A percentile compares a stretch with the other conserved stretches of the same genome.
These are phyloP conservation scores for Claviceps sp. DNA, from an alignment of 2,329 filamentous ascomycete species.

Conservation along the genomic window DNA sequence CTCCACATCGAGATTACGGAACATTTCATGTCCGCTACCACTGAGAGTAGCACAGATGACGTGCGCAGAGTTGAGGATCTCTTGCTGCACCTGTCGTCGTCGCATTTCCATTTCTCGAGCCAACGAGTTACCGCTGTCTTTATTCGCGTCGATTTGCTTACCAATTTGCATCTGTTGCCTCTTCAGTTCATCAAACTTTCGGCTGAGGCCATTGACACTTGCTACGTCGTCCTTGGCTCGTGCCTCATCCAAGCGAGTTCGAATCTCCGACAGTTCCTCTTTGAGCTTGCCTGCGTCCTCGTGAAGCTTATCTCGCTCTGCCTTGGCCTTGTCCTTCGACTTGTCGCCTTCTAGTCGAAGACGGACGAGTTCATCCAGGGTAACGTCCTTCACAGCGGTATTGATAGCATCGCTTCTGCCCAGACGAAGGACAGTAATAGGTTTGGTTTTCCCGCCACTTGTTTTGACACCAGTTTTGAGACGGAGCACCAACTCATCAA, in stretches of 20 bases:
- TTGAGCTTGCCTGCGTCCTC: slow-evolving; percentile 60
- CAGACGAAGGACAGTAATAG: slow-evolving; percentile 77
- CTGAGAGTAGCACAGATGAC: slow-evolving; percentile 92
- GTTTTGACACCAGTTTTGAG: slow-evolving; percentile 80
- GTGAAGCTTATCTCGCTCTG: slow-evolving; percentile 45
- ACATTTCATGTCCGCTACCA: slow-evolving; percentile 94
- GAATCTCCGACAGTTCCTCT: slow-evolving; percentile 55
- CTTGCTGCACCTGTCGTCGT: slow-evolving; percentile 72
- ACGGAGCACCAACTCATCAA: slow-evolving; percentile 89
- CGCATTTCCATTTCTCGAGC: slow-evolving; percentile 78
- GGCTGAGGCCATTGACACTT: slow-evolving; percentile 44
- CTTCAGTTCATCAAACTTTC: slow-evolving; percentile 67
- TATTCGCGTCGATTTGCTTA: slow-evolving; percentile 71
- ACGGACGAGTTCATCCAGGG: slow-evolving; percentile 81
- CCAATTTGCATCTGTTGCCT: slow-evolving; percentile 61
- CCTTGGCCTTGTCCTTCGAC: slow-evolving; percentile 43
- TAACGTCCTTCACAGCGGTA: slow-evolving; percentile 75
- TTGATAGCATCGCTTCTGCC: slow-evolving; percentile 91
- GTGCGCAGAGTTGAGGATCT: slow-evolving; percentile 80
- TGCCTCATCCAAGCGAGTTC: slow-evolving; percentile 56
- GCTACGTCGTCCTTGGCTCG: slow-evolving; percentile 39
- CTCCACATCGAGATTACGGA: slow-evolving; percentile 84
- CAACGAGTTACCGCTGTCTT: slow-evolving; percentile 71
- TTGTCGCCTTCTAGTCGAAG: slow-evolving; percentile 50
- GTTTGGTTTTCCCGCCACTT: slow-evolving; percentile 54